Percentiles rank a stretch among this genome's conserved stretches.
Conservation (phyloP, 371 early-diverging fungal species). For the Scutellospora calospora region DNA sequence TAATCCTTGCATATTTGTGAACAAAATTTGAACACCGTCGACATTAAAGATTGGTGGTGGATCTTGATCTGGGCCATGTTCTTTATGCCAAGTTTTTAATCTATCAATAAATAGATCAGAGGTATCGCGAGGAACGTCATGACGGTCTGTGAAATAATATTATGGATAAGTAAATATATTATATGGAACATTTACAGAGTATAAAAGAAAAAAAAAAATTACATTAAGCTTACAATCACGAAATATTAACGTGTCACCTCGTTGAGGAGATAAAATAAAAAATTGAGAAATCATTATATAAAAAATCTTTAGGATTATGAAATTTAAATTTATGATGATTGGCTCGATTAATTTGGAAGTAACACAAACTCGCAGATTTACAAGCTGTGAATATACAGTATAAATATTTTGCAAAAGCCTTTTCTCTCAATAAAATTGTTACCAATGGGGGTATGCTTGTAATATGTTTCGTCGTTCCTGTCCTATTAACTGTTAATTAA, state of each 20-base stretch:
- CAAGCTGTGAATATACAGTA: no score
- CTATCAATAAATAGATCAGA: constrained; percentile 16
- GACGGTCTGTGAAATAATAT: neutral
- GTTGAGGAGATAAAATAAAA: constrained; percentile 38
- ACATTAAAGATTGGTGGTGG: constrained; percentile 30
- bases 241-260: constrained; percentile 35
- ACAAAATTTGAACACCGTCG: constrained; percentile 24
- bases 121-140: constrained; percentile 9
- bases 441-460: no score
- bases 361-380: no score
- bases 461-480: no score
- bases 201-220: neutral
- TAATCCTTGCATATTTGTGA: constrained; percentile 5
- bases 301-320: neutral
- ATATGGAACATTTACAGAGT: neutral
- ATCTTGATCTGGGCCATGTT: neutral
- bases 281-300: constrained; percentile 37
- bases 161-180: neutral
- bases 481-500: no score
- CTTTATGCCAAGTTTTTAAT: constrained; percentile 32
- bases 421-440: no score
- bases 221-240: constrained; percentile 14
- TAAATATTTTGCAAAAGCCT: no score
- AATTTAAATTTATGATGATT: no score
- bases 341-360: no score